These are phyloP conservation scores for Blastocladiella britannica DNA, from an alignment of 192 early-diverging fungal species.

Conservation along the genomic window DNA sequence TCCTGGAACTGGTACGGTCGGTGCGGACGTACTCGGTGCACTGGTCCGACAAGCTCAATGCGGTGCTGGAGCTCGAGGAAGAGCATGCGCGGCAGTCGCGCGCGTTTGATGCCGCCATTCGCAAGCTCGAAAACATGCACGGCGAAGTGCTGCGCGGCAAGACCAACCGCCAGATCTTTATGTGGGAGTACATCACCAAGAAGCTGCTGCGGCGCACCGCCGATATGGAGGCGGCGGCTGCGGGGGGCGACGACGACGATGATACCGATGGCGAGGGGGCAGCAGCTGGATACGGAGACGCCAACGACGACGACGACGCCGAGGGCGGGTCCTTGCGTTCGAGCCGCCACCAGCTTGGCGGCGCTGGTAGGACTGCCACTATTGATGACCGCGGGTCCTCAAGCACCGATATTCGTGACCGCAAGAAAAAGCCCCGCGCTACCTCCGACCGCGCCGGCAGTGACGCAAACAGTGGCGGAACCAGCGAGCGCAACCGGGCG, in stretches of 20 bases:
- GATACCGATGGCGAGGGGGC: background rate
- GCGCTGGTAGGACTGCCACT: no score
- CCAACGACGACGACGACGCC: background rate
- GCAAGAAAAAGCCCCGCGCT: no score
- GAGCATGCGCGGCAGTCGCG: background rate
- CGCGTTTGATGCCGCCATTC: background rate
- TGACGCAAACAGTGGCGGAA: no score
- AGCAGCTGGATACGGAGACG: background rate
- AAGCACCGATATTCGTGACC: no score
- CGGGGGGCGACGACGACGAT: background rate
- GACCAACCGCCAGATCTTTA: background rate
- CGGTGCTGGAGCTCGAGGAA: background rate
- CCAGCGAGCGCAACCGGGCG: background rate
- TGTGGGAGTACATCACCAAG: background rate
- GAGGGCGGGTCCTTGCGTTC: background rate
- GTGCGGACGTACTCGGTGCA: background rate
- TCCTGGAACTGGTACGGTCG: background rate
- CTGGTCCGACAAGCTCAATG: background rate
- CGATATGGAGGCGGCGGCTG: background rate
- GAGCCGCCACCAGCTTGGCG: no score
- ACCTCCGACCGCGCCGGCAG: background rate
- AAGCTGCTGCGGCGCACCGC: background rate
- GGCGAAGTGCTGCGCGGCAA: background rate
- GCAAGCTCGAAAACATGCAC: background rate
- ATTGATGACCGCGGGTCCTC: no score